Conservation (phyloP, 208 protist species). For the Acanthamoeba royreba region DNA sequence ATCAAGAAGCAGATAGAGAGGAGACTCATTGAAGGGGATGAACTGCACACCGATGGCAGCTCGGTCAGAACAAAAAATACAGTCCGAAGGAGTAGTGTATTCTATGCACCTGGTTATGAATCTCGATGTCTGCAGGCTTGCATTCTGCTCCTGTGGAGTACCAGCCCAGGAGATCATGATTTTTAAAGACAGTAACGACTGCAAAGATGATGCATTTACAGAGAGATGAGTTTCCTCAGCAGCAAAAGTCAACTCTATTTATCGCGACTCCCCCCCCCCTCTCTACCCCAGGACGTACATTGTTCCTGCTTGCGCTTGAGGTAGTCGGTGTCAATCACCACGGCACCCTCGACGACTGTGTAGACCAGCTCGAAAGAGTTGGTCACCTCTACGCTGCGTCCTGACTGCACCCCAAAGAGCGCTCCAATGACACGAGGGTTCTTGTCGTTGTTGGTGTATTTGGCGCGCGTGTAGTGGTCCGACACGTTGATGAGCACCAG, state of each 20-base stretch:
- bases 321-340: constrained; percentile 63
- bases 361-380: constrained; percentile 75
- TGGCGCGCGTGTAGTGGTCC: constrained; percentile 71
- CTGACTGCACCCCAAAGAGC: constrained; percentile 65
- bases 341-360: not conserved
- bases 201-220: too few relatives aligned
- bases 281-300: too few relatives aligned
- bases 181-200: constrained; percentile 73
- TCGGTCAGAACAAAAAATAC: too few relatives aligned
- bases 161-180: constrained; percentile 75
- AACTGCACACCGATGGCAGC: constrained; percentile 51
- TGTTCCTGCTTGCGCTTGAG: constrained; percentile 66
- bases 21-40: constrained; percentile 68
- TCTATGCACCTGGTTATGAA: constrained; percentile 73
- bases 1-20: constrained; percentile 69
- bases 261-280: too few relatives aligned
- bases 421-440: constrained; percentile 58
- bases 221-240: too few relatives aligned
- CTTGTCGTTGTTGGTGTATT: constrained; percentile 21
- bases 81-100: too few relatives aligned
- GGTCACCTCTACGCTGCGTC: constrained; percentile 67
- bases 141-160: constrained; percentile 71
- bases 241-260: too few relatives aligned
- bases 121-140: constrained; percentile 50
- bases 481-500: constrained; percentile 72